A percentile compares a stretch with the other conserved stretches of the same genome.
These are phyloP conservation scores for Kodamaea derodonti DNA, from an alignment of 1,139 yeast genomes.

Conservation along the genomic window DNA sequence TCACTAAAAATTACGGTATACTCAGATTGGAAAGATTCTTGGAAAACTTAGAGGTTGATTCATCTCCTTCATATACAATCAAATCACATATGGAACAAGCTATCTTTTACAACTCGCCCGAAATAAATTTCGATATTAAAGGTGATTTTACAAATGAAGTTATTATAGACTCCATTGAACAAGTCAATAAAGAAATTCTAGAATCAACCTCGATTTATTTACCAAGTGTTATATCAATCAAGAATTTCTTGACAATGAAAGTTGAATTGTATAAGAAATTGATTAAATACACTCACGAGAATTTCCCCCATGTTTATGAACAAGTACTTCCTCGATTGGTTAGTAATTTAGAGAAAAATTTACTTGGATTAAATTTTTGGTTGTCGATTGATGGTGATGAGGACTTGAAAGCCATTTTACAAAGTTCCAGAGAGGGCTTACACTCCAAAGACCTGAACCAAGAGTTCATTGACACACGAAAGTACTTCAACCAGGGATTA, in stretches of 20 bases:
- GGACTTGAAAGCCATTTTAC: conserved; percentile 10
- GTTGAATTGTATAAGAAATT: conserved; percentile 33
- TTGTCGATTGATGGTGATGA: conserved; percentile 22
- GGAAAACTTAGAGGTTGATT: conserved; percentile 12
- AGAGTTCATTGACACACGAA: conserved; percentile 21
- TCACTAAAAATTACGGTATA: conserved; percentile 62
- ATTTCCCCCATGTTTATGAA: conserved; percentile 39
- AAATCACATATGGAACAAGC: conserved; percentile 82
- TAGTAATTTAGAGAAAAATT: conserved; percentile 53
- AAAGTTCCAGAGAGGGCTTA: conserved; percentile 13
- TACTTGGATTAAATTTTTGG: conserved; percentile 54
- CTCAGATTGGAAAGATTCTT: conserved; percentile 53
- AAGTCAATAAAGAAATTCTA: conserved; percentile 53
- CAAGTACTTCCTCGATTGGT: conserved; percentile 31
- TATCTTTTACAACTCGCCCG: conserved; percentile 49
- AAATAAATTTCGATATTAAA: conserved; percentile 54
- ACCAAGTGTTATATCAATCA: conserved; percentile 24
- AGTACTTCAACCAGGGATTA: conserved; percentile 28
- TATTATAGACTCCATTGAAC: conserved; percentile 46
- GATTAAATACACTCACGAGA: conserved; percentile 40
- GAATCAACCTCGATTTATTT: conserved; percentile 39
- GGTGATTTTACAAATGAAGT: conserved; percentile 30
- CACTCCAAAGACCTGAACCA: conserved; percentile 1
- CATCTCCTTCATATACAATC: conserved; percentile 34
- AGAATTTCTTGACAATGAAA: conserved; percentile 24